A percentile compares a stretch with the other conserved stretches of the same genome.
Conservation (phyloP, 768 basidiomycete species). For the Suillus hirtellus region DNA sequence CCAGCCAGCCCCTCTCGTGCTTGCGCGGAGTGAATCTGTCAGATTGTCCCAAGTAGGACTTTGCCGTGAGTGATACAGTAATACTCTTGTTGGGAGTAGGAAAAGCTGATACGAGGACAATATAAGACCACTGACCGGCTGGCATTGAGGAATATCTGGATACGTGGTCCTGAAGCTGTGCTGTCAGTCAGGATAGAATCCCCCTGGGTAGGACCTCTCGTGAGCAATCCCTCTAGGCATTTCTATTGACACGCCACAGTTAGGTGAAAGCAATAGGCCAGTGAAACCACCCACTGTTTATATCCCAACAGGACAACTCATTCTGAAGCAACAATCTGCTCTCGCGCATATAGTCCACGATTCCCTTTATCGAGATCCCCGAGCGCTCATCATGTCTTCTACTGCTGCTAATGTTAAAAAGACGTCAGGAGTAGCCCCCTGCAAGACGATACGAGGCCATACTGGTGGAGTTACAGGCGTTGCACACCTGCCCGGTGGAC, state of each 20-base stretch:
- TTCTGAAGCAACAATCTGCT: neutral
- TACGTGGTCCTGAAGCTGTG: neutral
- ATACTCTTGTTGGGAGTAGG: neutral
- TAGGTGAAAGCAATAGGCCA: neutral
- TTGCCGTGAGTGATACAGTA: neutral
- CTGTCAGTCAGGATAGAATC: neutral
- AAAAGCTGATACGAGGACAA: neutral
- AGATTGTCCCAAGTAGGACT: neutral
- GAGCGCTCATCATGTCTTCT: neutral
- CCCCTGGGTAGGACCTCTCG: neutral
- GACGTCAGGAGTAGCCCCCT: neutral
- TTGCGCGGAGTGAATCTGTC: neutral
- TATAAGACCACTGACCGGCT: neutral
- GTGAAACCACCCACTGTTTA: neutral
- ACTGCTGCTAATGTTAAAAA: neutral
- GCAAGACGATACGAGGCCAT: neutral
- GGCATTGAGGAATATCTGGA: neutral
- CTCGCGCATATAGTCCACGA: neutral
- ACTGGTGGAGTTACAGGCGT: accelerated
- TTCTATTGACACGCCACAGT: neutral
- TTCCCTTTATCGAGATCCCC: neutral
- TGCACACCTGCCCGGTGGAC: neutral
- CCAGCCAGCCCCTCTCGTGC: neutral
- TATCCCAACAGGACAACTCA: neutral
- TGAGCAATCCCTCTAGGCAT: neutral